Percentiles rank a stretch among this genome's conserved stretches.
phyloP scores from a whole-genome alignment of 2,329 filamentous ascomycete genomes.

The Zasmidium cellare region DNA sequence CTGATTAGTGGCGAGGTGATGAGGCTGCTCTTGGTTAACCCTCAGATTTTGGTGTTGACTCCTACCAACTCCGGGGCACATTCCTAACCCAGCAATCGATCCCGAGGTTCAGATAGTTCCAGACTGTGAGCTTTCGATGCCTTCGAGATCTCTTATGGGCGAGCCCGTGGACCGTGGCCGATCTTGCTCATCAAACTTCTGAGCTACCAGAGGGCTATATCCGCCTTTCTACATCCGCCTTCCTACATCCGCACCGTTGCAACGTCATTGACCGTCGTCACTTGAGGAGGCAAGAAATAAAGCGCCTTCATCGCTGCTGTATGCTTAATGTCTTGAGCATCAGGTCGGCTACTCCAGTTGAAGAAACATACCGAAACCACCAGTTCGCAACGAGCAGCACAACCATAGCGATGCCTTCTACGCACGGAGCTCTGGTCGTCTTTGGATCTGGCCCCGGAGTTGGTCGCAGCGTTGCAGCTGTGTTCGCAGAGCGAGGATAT shows the following conservation, averaged over 20 bases:
- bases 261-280: neutral
- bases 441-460: constrained; percentile 33
- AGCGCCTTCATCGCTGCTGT: too few relatives aligned
- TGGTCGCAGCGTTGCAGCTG: constrained; percentile 27
- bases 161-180: neutral
- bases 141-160: too few relatives aligned
- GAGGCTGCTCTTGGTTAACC: too few relatives aligned
- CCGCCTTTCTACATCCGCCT: neutral
- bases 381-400: neutral
- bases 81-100: too few relatives aligned
- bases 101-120: too few relatives aligned
- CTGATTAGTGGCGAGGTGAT: too few relatives aligned
- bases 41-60: too few relatives aligned
- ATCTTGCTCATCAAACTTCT: neutral
- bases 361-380: neutral
- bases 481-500: constrained; percentile 29
- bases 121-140: too few relatives aligned
- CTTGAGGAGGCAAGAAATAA: too few relatives aligned
- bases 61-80: too few relatives aligned
- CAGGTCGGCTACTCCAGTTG: too few relatives aligned
- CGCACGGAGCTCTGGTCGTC: constrained; percentile 26
- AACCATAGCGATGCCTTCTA: neutral
- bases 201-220: neutral
- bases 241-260: neutral
- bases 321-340: too few relatives aligned